phyloP scores from a whole-genome alignment of 257 asterid genomes.

The Rauvolfia tetraphylla region DNA sequence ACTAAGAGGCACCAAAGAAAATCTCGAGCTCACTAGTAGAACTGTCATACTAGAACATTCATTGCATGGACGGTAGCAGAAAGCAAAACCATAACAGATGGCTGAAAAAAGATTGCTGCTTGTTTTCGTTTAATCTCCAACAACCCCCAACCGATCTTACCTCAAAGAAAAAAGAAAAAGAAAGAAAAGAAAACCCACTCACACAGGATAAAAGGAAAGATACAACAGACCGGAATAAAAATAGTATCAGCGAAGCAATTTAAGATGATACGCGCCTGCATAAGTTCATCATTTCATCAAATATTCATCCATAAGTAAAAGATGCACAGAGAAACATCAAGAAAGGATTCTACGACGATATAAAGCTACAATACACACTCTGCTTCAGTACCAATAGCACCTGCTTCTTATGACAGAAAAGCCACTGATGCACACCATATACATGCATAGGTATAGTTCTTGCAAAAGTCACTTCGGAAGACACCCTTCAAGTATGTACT shows the following conservation, averaged over 20 bases:
- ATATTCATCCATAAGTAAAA: not conserved
- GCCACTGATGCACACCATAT: not conserved
- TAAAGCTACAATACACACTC: not conserved
- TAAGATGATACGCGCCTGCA: no score
- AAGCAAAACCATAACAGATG: no score
- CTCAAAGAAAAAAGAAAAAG: not conserved
- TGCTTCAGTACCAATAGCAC: not conserved
- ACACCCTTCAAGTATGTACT: not conserved
- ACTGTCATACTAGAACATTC: no score
- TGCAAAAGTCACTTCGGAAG: no score
- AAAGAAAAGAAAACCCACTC: not conserved
- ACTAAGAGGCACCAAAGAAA: no score
- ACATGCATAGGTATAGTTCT: not conserved
- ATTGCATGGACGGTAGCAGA: no score
- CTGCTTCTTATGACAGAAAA: not conserved
- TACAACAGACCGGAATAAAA: not conserved
- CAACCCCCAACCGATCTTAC: not conserved
- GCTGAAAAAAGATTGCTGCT: no score
- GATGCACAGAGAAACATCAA: not conserved
- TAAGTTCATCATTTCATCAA: not conserved
- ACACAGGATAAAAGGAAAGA: no score
- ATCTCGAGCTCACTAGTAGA: no score
- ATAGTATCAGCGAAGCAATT: not conserved
- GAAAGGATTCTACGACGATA: not conserved
- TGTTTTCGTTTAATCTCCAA: no score